A percentile compares a stretch with the other conserved stretches of the same genome.
Evolutionary conservation across 768 basidiomycete species (phyloP).

Genomic region (Pholiota conissans): DNA sequence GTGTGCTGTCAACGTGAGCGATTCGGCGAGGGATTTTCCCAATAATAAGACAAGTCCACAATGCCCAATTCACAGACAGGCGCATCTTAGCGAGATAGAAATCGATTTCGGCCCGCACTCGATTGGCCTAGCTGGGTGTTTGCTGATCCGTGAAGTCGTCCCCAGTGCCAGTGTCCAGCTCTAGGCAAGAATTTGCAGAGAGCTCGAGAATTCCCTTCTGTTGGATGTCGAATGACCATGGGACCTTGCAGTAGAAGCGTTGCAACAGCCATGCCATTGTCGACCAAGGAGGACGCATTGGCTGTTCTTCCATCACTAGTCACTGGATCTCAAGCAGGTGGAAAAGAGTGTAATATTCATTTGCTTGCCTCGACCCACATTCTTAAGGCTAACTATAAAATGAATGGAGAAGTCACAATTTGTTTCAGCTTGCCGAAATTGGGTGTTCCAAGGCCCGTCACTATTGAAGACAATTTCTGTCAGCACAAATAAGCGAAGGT

Average conservation of each 20-base stretch:
- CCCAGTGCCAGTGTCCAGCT: no score
- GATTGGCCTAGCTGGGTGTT: no score
- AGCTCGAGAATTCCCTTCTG: no score
- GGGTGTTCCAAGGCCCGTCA: constrained; percentile 58
- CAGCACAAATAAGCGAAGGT: background rate
- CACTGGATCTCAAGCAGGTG: no score
- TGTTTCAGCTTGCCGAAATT: constrained; percentile 46
- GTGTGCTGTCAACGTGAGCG: background rate
- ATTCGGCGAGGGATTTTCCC: background rate
- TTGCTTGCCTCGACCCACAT: background rate
- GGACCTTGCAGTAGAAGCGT: no score
- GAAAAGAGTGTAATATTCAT: no score
- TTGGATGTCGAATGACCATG: background rate
- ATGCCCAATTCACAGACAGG: background rate
- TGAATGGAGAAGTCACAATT: constrained; percentile 25
- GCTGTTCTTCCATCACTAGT: no score
- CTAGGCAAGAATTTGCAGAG: no score
- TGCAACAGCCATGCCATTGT: no score
- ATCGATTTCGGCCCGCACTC: background rate
- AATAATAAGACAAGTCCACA: background rate
- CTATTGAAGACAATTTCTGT: constrained; percentile 24
- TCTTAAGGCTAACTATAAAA: background rate
- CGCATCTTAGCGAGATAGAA: background rate
- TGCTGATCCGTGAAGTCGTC: no score
- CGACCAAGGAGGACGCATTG: no score